Evolutionary conservation across 305 asterid genomes (phyloP), one percentile per base, ranked within the genome.

Genomic region (Fraxinus platypoda): DNA sequence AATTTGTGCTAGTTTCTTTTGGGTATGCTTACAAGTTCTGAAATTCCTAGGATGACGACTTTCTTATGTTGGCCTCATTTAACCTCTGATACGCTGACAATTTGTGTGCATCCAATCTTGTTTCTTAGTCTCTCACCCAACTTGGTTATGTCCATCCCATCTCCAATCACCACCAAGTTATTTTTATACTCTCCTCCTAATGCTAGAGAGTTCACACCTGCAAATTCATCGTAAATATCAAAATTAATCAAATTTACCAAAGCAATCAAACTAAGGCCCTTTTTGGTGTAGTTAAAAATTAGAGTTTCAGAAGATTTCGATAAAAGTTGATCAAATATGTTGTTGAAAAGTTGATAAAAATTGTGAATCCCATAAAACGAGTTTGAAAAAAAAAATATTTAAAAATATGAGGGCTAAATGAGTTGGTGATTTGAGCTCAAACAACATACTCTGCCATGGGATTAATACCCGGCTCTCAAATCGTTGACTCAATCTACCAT

Each of bases 171-270:
- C 74, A 57, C 79, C 59, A 74, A 13, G 4, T 74, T 41, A 37
- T 81, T 74, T n/a, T 59, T 81, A 26, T 17, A 3, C 7, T 35
- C 4, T 66, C 84, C 84, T 38, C 75, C 41, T 35, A 81, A 1
- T 57, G 21, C 52, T 17, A 81, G 15, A 49, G 84, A 81, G 38
- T 57, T 76, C 80, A 81, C 84, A 33, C 84, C 84, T 81, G 38
- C 80, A 81, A 37, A 54, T 57, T 28, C 30, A 59, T 66, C 37
- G 12, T 26, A 28, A 26, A 9, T 64, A 26, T 25, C 33, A 64
- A 25, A 64, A 66, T 64, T 64, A 64, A 8, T 64, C 72, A 64
- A 64, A 23, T 25, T 64, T 21, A 52, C 43, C 35, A 76, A 15
- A 8, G 7, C 19, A 26, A 28, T 23, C 41, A 15, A 17, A 43